Percentiles rank a stretch among this genome's conserved stretches.
Evolutionary conservation across 345 rosid species (phyloP).

Genomic region (Populus alba): DNA sequence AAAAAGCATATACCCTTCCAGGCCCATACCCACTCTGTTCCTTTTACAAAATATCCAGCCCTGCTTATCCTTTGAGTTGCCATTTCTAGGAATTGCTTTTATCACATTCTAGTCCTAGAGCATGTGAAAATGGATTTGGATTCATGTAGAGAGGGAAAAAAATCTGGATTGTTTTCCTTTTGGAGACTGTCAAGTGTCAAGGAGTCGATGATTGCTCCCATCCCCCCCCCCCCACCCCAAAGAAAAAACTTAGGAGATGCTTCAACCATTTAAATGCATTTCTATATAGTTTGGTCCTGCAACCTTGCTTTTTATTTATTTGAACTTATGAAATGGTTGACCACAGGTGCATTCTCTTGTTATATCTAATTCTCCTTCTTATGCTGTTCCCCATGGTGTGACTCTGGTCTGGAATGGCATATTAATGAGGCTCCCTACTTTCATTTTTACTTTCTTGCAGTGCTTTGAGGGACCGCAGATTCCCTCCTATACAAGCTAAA

Average conservation of each 20-base stretch:
- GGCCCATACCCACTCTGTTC: not conserved
- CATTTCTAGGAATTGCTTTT: not conserved
- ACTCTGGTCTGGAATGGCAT: not conserved
- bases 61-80: not conserved
- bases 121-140: not conserved
- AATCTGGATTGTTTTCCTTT: not conserved
- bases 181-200: not conserved
- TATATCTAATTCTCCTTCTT: not conserved
- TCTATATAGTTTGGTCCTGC: not conserved
- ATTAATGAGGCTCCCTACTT: not conserved
- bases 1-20: not conserved
- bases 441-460: slow-evolving; percentile 39
- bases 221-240: not conserved
- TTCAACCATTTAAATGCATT: not conserved
- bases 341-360: not conserved
- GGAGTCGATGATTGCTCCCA: not conserved
- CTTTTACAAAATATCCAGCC: not conserved
- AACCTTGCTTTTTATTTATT: not conserved
- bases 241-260: not conserved
- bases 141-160: not conserved
- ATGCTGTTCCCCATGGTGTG: not conserved
- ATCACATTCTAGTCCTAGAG: not conserved
- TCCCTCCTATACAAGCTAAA: slow-evolving; percentile 86
- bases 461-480: slow-evolving; percentile 96
- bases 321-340: not conserved